Percentiles rank a stretch among this genome's conserved stretches.
phyloP scores from a whole-genome alignment of 129 eudicot genomes.

The Centella asiatica region DNA sequence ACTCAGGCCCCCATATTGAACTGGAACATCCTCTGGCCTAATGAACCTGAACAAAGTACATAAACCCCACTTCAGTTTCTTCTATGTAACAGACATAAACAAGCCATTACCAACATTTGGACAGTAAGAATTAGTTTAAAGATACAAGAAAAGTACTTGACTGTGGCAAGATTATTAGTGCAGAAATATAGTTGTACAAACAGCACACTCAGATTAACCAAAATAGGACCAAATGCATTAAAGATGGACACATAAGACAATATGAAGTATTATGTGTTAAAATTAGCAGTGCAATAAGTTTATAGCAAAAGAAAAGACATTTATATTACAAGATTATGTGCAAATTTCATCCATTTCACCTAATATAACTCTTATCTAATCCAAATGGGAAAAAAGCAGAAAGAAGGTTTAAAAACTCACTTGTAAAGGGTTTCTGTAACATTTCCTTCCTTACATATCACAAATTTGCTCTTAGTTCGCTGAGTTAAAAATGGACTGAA shows the following conservation, averaged over 20 bases:
- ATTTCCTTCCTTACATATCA: constrained; percentile 77
- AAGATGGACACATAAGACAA: no score
- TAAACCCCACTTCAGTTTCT: neutral
- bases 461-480: constrained; percentile 94
- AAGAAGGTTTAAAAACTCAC: constrained; percentile 31
- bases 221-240: no score
- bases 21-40: constrained; percentile 83
- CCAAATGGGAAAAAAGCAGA: neutral
- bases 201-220: no score
- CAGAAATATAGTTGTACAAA: no score
- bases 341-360: no score
- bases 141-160: no score
- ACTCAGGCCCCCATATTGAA: constrained; percentile 95
- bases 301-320: no score
- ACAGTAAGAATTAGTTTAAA: neutral
- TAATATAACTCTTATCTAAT: neutral
- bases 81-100: neutral
- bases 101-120: neutral
- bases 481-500: constrained; percentile 91
- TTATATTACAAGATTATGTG: no score
- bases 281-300: no score
- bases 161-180: no score
- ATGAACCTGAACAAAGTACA: constrained; percentile 43
- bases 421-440: constrained; percentile 89
- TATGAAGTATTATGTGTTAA: no score